Evolutionary conservation across 164 flowering plant genomes (phyloP).

Genomic region (Saururus chinensis): DNA sequence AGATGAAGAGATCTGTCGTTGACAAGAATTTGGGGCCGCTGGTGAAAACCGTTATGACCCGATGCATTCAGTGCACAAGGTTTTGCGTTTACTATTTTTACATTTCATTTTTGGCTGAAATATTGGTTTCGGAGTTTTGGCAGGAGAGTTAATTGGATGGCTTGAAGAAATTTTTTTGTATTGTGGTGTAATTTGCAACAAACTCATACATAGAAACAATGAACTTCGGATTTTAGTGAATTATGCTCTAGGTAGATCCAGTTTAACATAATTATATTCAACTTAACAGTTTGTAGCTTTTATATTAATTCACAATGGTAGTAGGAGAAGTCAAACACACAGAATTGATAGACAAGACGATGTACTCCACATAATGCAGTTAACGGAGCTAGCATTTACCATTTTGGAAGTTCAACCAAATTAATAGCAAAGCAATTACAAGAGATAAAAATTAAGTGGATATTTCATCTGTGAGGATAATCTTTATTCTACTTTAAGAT

Average conservation of each 20-base stretch:
- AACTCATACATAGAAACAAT: too few species aligned
- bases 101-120: background rate
- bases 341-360: too few species aligned
- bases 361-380: too few species aligned
- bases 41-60: slow-evolving; percentile 99
- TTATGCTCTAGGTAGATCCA: too few species aligned
- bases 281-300: too few species aligned
- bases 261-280: too few species aligned
- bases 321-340: too few species aligned
- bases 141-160: background rate
- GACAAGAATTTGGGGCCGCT: slow-evolving; percentile 97
- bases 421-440: background rate
- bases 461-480: background rate
- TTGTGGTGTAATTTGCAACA: too few species aligned
- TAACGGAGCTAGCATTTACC: too few species aligned
- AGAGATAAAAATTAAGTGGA: background rate
- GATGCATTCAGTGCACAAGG: slow-evolving; percentile 99
- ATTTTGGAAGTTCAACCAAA: too few species aligned
- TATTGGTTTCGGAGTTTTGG: background rate
- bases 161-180: background rate
- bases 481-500: background rate
- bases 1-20: slow-evolving; percentile 94
- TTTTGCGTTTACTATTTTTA: slow-evolving; percentile 10
- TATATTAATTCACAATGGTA: too few species aligned
- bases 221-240: too few species aligned